Percentiles rank a stretch among this genome's conserved stretches.
These are phyloP conservation scores for Adiantum capillusveneris DNA, from an alignment of 75 land plant species.

Conservation along the genomic window DNA sequence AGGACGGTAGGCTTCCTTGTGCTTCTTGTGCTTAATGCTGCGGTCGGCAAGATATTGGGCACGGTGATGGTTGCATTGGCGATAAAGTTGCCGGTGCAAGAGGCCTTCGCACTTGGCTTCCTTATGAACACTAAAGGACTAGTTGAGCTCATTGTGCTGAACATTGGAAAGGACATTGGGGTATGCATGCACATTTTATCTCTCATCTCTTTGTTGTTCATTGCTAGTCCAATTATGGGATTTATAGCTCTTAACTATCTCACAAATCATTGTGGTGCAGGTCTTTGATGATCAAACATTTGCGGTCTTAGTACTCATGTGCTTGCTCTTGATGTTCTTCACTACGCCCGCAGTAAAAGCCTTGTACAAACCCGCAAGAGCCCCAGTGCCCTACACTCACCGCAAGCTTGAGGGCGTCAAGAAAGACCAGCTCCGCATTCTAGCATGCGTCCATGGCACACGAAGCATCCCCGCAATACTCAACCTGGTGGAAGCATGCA, in stretches of 20 bases:
- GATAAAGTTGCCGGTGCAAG: conserved; percentile 24
- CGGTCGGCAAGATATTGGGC: conserved; percentile 54
- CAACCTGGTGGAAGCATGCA: conserved; percentile 34
- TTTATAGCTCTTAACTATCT: neutral
- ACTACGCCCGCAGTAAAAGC: conserved; percentile 21
- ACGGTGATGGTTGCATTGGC: conserved; percentile 29
- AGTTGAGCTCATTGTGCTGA: conserved; percentile 77
- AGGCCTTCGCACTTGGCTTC: conserved; percentile 45
- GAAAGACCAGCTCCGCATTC: conserved; percentile 41
- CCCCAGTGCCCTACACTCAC: conserved; percentile 8
- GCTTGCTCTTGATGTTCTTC: conserved; percentile 38
- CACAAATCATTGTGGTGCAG: neutral
- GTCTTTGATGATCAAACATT: conserved; percentile 9
- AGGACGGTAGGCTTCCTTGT: conserved; percentile 47
- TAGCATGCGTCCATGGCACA: conserved; percentile 45
- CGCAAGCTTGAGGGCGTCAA: conserved; percentile 15
- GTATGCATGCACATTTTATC: conserved; percentile 3
- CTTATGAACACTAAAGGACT: conserved; percentile 75
- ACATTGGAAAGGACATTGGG: conserved; percentile 62
- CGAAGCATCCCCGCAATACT: conserved; percentile 40
- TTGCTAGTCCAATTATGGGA: neutral
- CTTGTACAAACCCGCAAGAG: conserved; percentile 25
- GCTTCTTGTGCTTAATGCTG: conserved; percentile 41
- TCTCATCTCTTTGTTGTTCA: neutral
- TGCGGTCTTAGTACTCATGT: conserved; percentile 16